Conservation (phyloP, 148 eudicot species). For the Pouteria glomerata region DNA sequence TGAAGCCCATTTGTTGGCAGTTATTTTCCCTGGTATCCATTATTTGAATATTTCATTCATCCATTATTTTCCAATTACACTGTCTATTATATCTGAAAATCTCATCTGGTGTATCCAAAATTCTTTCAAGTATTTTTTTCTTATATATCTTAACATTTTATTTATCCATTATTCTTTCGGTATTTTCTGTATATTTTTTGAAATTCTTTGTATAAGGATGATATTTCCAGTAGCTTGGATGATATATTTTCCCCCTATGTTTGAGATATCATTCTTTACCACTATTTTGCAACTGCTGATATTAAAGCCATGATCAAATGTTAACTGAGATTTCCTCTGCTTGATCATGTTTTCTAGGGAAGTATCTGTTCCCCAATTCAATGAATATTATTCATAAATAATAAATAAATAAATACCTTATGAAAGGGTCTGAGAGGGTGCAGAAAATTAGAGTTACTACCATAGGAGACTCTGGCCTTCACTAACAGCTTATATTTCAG, state of each 20-base stretch:
- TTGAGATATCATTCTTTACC: not conserved
- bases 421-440: too few relatives aligned
- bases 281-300: not conserved
- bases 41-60: not conserved
- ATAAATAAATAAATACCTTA: not conserved
- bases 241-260: not conserved
- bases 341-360: not conserved
- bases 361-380: not conserved
- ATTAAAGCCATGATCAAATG: not conserved
- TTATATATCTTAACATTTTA: too few relatives aligned
- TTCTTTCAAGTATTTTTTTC: too few relatives aligned
- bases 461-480: not conserved
- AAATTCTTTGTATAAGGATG: too few relatives aligned
- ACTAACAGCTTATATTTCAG: conserved; percentile 28
- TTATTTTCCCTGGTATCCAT: not conserved
- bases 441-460: not conserved
- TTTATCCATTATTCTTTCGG: too few relatives aligned
- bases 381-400: too few relatives aligned
- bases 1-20: not conserved
- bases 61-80: not conserved
- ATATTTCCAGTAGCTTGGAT: too few relatives aligned
- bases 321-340: not conserved
- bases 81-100: too few relatives aligned
- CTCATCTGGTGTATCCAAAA: too few relatives aligned
- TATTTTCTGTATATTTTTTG: too few relatives aligned